Percentiles rank a stretch among this genome's conserved stretches.
phyloP scores from a whole-genome alignment of 306 rosid genomes.

The Gillenia trifoliata region DNA sequence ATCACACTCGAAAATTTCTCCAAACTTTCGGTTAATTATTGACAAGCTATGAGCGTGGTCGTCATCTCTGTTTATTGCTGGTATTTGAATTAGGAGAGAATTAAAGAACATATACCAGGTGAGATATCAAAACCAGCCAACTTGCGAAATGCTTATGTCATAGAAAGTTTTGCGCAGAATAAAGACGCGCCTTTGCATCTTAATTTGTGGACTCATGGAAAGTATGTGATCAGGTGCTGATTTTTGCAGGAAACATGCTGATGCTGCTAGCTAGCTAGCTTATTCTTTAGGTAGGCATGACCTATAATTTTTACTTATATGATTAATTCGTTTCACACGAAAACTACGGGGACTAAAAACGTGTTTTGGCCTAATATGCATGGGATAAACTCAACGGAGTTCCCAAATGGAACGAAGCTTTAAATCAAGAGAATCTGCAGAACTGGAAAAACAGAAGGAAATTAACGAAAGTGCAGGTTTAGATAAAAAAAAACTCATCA shows the following conservation, averaged over 20 bases:
- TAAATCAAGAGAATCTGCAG: not conserved
- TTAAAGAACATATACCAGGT: not conserved
- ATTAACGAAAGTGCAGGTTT: not conserved
- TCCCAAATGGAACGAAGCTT: not conserved
- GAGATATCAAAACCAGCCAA: constrained; percentile 21
- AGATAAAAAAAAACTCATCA: not conserved
- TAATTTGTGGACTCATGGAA: constrained; percentile 5
- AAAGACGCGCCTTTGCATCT: constrained; percentile 13
- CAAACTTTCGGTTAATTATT: not conserved
- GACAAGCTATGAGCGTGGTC: too few relatives aligned
- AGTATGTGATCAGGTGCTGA: constrained; percentile 23
- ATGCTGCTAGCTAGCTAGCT: not conserved
- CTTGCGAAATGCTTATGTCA: constrained; percentile 31
- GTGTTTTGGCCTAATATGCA: too few relatives aligned
- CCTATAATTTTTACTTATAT: not conserved
- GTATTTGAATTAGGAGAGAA: too few relatives aligned
- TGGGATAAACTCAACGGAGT: too few relatives aligned
- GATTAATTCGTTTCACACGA: not conserved
- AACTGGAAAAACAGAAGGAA: constrained; percentile 5
- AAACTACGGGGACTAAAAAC: too few relatives aligned
- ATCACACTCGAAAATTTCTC: too few relatives aligned
- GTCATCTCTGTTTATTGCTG: too few relatives aligned
- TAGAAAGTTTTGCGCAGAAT: constrained; percentile 34
- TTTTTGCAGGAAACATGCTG: not conserved
- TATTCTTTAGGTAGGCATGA: not conserved